Base-by-base conservation (phyloP, 2,329 filamentous ascomycete genomes). In the Remersonia thermophila region DNA sequence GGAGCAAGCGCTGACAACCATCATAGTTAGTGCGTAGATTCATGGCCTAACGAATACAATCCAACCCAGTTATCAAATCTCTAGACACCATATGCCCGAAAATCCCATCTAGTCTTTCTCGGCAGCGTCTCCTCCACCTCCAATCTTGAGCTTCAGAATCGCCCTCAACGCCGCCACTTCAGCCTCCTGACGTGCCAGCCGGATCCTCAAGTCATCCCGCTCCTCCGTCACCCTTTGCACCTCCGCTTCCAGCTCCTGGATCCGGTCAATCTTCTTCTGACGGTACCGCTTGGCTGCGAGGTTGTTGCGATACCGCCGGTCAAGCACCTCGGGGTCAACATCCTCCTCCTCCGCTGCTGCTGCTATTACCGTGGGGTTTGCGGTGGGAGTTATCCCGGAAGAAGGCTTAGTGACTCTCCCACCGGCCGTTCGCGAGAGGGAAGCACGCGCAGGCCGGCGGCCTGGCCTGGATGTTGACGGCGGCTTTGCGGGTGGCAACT, bases 221-320 rank as follows among this genome's bases (percentile, higher is more conserved):
- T 79, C 74, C 37, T 57, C 51, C 40, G 63, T 63, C 40, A 72
- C 63, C 34, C 63, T 57, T 34, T 65, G 65, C 34, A 79, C 57
- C 23, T 65, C 64, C 3, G 58, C 52, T 51, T 79, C 73, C 13
- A 80, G 60, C 42, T 67, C 64, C 33, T 57, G 49, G 49, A 77
- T 68, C 34, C 73, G 69, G 48, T 79, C 73, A 20, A 77, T 58
- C 42, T 73, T 71, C 50, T 75, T 76, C 50, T 79, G 73, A 14
- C 75, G 69, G 54, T 77, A 79, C 34, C 71, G 68, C 29, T 71
- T 65, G 27, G 75, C 75, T 7, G 75, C 75, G 36, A 76, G 60
- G 25, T 71, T 78, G 56, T 80, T 79, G 42, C 69, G 67, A 42
- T 67, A 65, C 15, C 75, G 70, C 55, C 77, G 78, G 36, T 52